Base-by-base conservation (phyloP, 2,329 filamentous ascomycete genomes). In the Davidsoniella virescens region DNA sequence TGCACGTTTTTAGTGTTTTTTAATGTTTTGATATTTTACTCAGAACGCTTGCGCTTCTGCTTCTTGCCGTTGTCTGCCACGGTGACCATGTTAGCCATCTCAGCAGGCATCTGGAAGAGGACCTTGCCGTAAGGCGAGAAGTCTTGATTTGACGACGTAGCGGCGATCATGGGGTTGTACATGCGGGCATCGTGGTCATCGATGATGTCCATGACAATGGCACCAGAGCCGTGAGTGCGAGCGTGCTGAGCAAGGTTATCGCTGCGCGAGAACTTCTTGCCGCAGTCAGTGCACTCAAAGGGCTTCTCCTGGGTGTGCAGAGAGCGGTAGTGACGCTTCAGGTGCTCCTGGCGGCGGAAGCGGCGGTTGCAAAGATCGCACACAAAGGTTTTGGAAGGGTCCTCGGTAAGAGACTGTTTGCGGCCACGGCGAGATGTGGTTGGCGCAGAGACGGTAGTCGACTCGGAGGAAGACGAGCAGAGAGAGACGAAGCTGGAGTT, bases 221-320 rank as follows among this genome's bases (percentile, higher is more conserved):
- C 85, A 55, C 87, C 87, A 53, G 81, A 83, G 51, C 87, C 87
- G 62, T 98, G 92, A 4, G 92, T 98, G 55, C 92, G 80, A 56
- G 92, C 82, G 64, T 98, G 92, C 69, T 98, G 92, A 20, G 87
- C 85, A 14, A 98, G 77, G 72, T 98, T 98, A 69, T 98, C 92
- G 59, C 86, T 94, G 60, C 92, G 83, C 17, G 90, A 96, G 70
- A 96, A 98, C 73, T 94, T 95, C 82, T 98, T 98, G 59, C 92
- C 90, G 62, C 92, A 98, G 70, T 98, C 90, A 57, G 80, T 78
- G 73, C 92, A 98, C 70, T 94, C 87, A 61, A 96, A 98, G 4
- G 92, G 92, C 80, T 96, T 98, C 64, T 96, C 92, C 62, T 94
- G 83, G 1, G 92, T 98, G 73, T 98, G 92, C 44, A 98, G 86